Base-by-base conservation (phyloP, 2,329 filamentous ascomycete genomes). In the Ophiostoma angusticollis region DNA sequence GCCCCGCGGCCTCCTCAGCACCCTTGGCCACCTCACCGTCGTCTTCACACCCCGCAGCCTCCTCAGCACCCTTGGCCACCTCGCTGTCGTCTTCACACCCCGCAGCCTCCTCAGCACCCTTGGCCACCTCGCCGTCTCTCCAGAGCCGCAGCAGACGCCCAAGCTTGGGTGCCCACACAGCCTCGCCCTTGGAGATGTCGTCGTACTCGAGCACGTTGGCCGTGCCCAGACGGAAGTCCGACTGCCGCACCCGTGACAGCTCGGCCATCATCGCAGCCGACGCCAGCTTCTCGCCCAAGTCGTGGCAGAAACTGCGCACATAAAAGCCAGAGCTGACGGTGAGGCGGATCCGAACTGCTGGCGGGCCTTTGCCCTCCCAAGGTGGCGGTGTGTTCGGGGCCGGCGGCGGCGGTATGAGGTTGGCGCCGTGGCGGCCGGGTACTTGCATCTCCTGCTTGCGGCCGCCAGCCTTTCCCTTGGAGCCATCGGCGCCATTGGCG, bases 321-420 rank as follows among this genome's bases (percentile, higher is more conserved):
- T 98, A 98, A 67, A 95, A 98, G 28, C 91, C 91, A 0, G 86
- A 93, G 2, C 86, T 86, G 37, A 95, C 89, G 1, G 84, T 93
- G 74, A 98, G 85, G 41, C 82, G 78, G 43, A 98, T 75, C 53
- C 75, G 80, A 35, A 75, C 83, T 1, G 89, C 91, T 1, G 89
- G 76, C 1, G 85, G 77, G 0, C 71, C 74, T 52, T 77, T 63
- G 55, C 67, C 72, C 28, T 62, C 65, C 72, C 72, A 76, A 0
- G 72, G 70, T 6, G 68, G 65, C 6, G 70, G 68, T 1, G 66
- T 62, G 52, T 64, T 57, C 19, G 63, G 53, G 31, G 61, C 59
- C 0, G 67, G 62, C 1, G 64, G 51, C 5, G 66, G 58, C 9
- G 70, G 67, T 11, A 76, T 61, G 24, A 76, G 59, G 46, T 74